These are phyloP conservation scores for Penicillium crystallinum DNA, from an alignment of 495 filamentous ascomycete species.

Conservation along the genomic window DNA sequence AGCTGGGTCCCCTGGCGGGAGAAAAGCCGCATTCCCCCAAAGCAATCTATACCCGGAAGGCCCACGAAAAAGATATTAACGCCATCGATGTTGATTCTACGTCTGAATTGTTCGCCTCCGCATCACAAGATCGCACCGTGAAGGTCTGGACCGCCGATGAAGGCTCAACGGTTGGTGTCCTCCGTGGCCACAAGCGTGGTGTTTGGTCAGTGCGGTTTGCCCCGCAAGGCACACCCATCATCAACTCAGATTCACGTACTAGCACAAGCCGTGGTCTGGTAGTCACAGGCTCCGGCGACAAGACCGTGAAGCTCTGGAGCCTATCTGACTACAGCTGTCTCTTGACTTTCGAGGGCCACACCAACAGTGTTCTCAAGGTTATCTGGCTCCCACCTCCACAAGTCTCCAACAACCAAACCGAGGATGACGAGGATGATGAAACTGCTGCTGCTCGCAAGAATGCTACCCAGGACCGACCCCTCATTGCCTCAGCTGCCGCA, in stretches of 20 bases:
- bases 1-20: slow-evolving; percentile 32
- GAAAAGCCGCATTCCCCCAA: slow-evolving; percentile 40
- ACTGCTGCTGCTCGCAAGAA: slow-evolving; percentile 17
- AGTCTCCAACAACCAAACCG: slow-evolving; percentile 25
- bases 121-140: slow-evolving; percentile 91
- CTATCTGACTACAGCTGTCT: slow-evolving; percentile 89
- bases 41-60: slow-evolving; percentile 78
- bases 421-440: slow-evolving; percentile 35
- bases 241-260: slow-evolving; percentile 58
- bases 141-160: slow-evolving; percentile 92
- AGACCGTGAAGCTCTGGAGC: slow-evolving; percentile 94
- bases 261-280: slow-evolving; percentile 65
- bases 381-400: slow-evolving; percentile 73
- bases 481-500: slow-evolving; percentile 82
- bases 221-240: slow-evolving; percentile 68
- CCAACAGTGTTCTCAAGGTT: slow-evolving; percentile 89
- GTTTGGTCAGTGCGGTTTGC: slow-evolving; percentile 94
- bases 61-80: slow-evolving; percentile 99
- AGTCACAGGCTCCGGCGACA: slow-evolving; percentile 87
- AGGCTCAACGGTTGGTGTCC: slow-evolving; percentile 81
- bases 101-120: slow-evolving; percentile 77
- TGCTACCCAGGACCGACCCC: slow-evolving; percentile 36
- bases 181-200: slow-evolving; percentile 86
- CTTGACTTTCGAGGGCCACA: slow-evolving; percentile 91
- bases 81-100: slow-evolving; percentile 73